A percentile compares a stretch with the other conserved stretches of the same genome.
Conservation (phyloP, 1,284 basidiomycete species). For the Lignosus rhinocerotis region DNA sequence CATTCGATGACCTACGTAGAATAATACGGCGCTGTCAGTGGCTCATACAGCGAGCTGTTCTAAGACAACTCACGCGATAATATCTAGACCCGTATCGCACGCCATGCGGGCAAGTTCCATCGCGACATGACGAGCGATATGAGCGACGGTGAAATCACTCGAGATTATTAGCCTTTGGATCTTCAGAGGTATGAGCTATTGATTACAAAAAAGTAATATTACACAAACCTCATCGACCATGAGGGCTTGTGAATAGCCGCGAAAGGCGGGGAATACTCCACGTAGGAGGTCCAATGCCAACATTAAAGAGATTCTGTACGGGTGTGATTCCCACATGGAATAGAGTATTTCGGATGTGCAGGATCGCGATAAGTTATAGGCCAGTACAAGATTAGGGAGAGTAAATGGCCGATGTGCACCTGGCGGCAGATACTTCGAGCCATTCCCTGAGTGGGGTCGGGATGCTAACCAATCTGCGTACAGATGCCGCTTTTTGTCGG, state of each 20-base stretch:
- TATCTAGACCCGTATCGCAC: slow-evolving; percentile 66
- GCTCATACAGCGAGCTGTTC: slow-evolving; percentile 5
- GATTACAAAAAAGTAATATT: slow-evolving; percentile 8
- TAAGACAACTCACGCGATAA: slow-evolving; percentile 59
- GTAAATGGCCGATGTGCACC: slow-evolving; percentile 67
- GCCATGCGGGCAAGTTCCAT: slow-evolving; percentile 65
- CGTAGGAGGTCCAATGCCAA: slow-evolving; percentile 65
- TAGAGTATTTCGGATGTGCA: slow-evolving; percentile 58
- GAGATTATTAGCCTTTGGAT: slow-evolving; percentile 56
- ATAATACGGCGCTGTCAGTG: slow-evolving; percentile 9
- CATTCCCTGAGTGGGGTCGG: slow-evolving; percentile 42
- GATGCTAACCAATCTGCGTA: slow-evolving; percentile 70
- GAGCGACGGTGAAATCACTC: slow-evolving; percentile 10
- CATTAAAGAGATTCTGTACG: slow-evolving; percentile 64
- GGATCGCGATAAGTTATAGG: slow-evolving; percentile 50
- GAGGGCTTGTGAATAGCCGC: slow-evolving; percentile 80
- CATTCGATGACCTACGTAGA: slow-evolving; percentile 58
- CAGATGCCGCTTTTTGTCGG: slow-evolving; percentile 21
- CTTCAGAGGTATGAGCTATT: slow-evolving; percentile 37
- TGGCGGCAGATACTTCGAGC: slow-evolving; percentile 50
- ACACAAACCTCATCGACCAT: slow-evolving; percentile 74
- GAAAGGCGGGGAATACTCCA: slow-evolving; percentile 74
- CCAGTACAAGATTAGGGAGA: slow-evolving; percentile 53
- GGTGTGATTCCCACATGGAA: slow-evolving; percentile 66
- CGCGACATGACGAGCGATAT: slow-evolving; percentile 53